Conservation (phyloP, 345 rosid species). For the Euphorbia lathyris region DNA sequence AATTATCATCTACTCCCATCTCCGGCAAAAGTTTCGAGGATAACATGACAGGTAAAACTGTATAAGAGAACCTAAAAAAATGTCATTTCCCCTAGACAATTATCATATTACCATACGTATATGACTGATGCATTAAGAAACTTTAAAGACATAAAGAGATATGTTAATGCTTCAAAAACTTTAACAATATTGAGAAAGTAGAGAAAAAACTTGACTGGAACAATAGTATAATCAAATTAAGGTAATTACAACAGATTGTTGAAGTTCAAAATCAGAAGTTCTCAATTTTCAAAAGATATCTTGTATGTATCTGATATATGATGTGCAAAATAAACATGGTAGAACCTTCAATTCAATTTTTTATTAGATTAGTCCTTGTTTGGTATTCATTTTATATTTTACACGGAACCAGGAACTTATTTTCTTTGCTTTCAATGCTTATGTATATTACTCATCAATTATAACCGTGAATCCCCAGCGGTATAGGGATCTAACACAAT, state of each 20-base stretch:
- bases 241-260: background rate
- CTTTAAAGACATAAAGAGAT: background rate
- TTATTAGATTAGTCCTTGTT: no score
- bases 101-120: no score
- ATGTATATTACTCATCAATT: no score
- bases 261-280: background rate
- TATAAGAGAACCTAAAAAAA: slow-evolving; percentile 17
- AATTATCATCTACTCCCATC: slow-evolving; percentile 84
- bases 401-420: no score
- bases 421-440: no score
- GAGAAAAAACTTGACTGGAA: background rate
- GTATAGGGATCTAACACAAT: no score
- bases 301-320: background rate
- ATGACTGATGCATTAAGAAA: no score
- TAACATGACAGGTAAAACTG: slow-evolving; percentile 94
- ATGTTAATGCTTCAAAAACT: background rate
- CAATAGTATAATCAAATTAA: background rate
- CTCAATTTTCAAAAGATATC: background rate
- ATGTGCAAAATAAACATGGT: no score
- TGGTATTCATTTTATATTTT: no score
- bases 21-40: slow-evolving; percentile 88
- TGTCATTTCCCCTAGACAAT: background rate
- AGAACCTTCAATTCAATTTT: no score
- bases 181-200: background rate
- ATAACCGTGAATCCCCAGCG: no score